Evolutionary conservation across 345 rosid genomes (phyloP).

Genomic region (Aurinia saxatilis): DNA sequence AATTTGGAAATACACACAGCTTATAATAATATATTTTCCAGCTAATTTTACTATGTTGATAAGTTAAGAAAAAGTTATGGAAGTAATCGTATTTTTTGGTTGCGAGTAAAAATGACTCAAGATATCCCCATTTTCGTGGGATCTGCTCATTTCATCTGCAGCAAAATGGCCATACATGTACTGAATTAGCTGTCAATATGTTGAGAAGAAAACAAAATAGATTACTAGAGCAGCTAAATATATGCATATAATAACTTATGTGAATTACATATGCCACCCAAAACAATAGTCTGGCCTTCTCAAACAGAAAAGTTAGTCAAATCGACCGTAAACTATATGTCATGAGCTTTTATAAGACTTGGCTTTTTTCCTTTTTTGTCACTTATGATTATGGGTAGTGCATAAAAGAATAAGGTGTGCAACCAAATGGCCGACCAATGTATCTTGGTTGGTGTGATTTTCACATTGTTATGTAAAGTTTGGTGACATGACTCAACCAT

Average conservation of each 20-base stretch:
- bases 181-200: background rate
- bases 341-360: background rate
- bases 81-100: background rate
- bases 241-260: background rate
- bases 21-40: too few relatives aligned
- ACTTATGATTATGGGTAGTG: background rate
- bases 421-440: constrained; percentile 32
- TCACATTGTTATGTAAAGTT: constrained; percentile 23
- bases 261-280: background rate
- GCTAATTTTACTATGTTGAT: background rate
- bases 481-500: constrained; percentile 23
- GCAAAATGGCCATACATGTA: background rate
- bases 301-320: background rate
- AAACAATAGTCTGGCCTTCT: background rate
- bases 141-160: constrained; percentile 6
- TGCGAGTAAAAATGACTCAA: constrained; percentile 14
- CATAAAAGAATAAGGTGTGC: constrained; percentile 13
- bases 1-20: too few relatives aligned
- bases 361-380: background rate
- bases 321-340: background rate
- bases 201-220: background rate
- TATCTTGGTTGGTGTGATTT: constrained; percentile 24
- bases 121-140: constrained; percentile 11
- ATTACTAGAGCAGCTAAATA: background rate
- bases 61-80: background rate